Percentiles rank a stretch among this genome's conserved stretches.
phyloP scores from a whole-genome alignment of 805 yeast species.

The Ogataea naganishii region DNA sequence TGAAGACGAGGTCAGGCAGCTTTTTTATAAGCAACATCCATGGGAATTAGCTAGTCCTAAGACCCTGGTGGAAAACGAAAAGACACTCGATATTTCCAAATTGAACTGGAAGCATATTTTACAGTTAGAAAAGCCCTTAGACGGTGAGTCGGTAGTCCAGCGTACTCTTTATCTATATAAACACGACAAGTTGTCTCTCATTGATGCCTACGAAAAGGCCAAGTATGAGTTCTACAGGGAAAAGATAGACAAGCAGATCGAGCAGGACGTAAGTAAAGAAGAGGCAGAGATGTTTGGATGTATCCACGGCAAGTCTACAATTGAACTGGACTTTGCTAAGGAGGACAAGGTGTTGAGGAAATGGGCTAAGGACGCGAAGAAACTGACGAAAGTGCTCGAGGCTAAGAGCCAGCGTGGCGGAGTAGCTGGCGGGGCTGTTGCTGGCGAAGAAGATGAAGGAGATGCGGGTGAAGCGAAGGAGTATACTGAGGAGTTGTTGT shows the following conservation, averaged over 20 bases:
- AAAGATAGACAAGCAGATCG: slow-evolving; percentile 77
- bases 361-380: slow-evolving; percentile 68
- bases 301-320: slow-evolving; percentile 48
- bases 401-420: slow-evolving; percentile 30
- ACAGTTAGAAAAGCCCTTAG: slow-evolving; percentile 67
- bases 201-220: slow-evolving; percentile 77
- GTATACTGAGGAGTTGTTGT: slow-evolving; percentile 16
- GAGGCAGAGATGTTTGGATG: slow-evolving; percentile 85
- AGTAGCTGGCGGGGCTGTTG: slow-evolving; percentile 13
- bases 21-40: slow-evolving; percentile 90
- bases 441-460: slow-evolving; percentile 17
- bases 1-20: slow-evolving; percentile 75
- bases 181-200: slow-evolving; percentile 25
- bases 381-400: slow-evolving; percentile 46
- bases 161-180: slow-evolving; percentile 52
- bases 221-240: slow-evolving; percentile 81
- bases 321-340: slow-evolving; percentile 58
- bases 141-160: slow-evolving; percentile 85
- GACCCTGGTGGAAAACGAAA: slow-evolving; percentile 66
- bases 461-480: slow-evolving; percentile 2
- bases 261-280: slow-evolving; percentile 63
- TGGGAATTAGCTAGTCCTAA: slow-evolving; percentile 96
- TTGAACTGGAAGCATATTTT: slow-evolving; percentile 74
- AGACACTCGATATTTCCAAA: slow-evolving; percentile 34
- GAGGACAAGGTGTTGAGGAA: slow-evolving; percentile 65